Percentiles rank a stretch among this genome's conserved stretches.
Evolutionary conservation across 2,329 filamentous ascomycete species (phyloP).

Genomic region (Calonectria montana): DNA sequence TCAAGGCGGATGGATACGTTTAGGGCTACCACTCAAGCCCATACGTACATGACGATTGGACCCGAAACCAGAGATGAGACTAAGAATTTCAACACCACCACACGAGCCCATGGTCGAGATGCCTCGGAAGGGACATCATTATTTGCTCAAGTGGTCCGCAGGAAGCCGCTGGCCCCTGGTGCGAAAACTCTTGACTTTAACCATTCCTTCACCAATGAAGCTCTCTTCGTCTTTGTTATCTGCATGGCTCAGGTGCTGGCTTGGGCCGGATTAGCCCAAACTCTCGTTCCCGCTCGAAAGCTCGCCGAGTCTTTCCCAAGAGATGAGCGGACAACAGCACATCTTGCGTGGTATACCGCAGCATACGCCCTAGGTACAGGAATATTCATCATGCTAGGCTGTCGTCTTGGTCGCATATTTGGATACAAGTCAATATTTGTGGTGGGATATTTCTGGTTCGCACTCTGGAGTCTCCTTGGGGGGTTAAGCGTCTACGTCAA

Average conservation of each 20-base stretch:
- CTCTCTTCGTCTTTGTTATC: constrained; percentile 38
- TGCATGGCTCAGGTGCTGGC: constrained; percentile 40
- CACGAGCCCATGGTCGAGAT: constrained; percentile 29
- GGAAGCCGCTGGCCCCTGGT: constrained; percentile 38
- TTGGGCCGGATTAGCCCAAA: constrained; percentile 40
- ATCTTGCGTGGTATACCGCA: constrained; percentile 40
- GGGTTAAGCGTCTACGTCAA: constrained; percentile 36
- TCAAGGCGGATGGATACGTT: constrained; percentile 40
- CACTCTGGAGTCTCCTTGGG: constrained; percentile 39
- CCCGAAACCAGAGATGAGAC: constrained; percentile 32
- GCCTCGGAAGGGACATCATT: constrained; percentile 32
- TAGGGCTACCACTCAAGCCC: constrained; percentile 30
- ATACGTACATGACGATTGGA: constrained; percentile 37
- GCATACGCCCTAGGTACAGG: constrained; percentile 39
- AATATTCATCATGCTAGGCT: constrained; percentile 32
- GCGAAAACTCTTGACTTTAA: constrained; percentile 41
- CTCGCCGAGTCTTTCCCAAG: constrained; percentile 37
- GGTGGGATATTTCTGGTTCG: constrained; percentile 40
- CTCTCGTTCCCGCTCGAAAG: constrained; percentile 33
- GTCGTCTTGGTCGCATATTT: constrained; percentile 39
- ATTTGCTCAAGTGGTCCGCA: constrained; percentile 27
- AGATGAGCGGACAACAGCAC: constrained; percentile 31
- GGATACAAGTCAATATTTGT: constrained; percentile 38
- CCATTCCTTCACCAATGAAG: constrained; percentile 38
- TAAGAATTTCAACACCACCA: constrained; percentile 32